phyloP scores from a whole-genome alignment of 176 grass and related monocot species.

The Tuctoria greenei region DNA sequence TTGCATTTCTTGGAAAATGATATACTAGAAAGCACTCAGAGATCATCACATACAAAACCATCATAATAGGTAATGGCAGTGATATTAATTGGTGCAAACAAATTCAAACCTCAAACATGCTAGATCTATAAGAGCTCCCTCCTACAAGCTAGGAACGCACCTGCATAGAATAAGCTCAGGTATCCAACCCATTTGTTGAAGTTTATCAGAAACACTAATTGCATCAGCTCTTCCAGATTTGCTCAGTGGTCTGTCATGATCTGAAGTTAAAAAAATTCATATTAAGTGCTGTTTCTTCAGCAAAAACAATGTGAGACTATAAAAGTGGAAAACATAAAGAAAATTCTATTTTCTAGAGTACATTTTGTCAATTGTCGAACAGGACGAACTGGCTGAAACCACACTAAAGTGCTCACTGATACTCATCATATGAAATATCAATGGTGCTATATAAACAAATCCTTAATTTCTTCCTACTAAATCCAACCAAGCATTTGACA shows the following conservation, averaged over 20 bases:
- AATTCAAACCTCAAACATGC: background rate
- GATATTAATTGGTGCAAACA: background rate
- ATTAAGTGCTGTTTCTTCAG: background rate
- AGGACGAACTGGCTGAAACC: background rate
- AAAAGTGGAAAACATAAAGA: background rate
- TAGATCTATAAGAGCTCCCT: background rate
- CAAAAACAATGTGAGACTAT: conserved; percentile 21
- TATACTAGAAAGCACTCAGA: background rate
- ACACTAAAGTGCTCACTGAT: background rate
- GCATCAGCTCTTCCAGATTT: conserved; percentile 67
- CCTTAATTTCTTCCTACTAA: background rate
- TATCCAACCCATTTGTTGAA: conserved; percentile 86
- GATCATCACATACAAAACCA: background rate
- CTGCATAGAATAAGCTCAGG: conserved; percentile 88
- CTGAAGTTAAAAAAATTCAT: conserved; percentile 35
- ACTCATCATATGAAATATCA: background rate
- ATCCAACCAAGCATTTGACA: background rate
- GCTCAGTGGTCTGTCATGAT: conserved; percentile 87
- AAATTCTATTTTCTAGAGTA: background rate
- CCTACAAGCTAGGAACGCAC: conserved; percentile 36
- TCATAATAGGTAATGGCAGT: background rate
- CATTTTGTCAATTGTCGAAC: background rate
- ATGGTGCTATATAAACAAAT: background rate
- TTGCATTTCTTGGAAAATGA: background rate
- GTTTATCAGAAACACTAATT: conserved; percentile 73